Conservation (phyloP, 768 basidiomycete genomes). For the Lactarius quietus region DNA sequence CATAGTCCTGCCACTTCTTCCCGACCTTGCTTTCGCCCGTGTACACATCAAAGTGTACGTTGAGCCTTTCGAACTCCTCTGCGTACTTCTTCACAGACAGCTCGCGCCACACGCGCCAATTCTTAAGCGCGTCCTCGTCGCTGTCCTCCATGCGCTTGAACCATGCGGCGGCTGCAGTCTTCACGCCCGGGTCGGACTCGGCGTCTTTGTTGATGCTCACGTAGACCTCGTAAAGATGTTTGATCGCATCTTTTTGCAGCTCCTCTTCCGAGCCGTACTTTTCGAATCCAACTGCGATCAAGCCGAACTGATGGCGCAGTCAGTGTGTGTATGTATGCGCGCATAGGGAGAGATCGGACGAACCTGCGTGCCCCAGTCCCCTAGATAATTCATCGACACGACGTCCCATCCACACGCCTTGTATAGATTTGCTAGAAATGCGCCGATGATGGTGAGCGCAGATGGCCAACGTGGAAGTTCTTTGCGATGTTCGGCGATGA, state of each 20-base stretch:
- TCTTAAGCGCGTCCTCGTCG: conserved; percentile 73
- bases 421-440: conserved; percentile 88
- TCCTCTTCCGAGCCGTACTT: conserved; percentile 85
- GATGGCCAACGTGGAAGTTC: conserved; percentile 95
- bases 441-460: conserved; percentile 99
- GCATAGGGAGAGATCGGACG: conserved; percentile 25
- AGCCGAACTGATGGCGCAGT: conserved; percentile 54
- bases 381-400: conserved; percentile 88
- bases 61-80: conserved; percentile 83
- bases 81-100: conserved; percentile 87
- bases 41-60: conserved; percentile 90
- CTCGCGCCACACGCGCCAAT: conserved; percentile 93
- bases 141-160: conserved; percentile 97
- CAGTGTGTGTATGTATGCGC: not conserved
- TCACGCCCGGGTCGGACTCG: conserved; percentile 65
- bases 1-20: conserved; percentile 67
- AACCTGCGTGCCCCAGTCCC: conserved; percentile 98
- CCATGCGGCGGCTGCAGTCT: conserved; percentile 73
- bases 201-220: conserved; percentile 91
- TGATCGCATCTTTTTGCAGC: conserved; percentile 85
- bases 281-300: conserved; percentile 89
- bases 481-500: conserved; percentile 98
- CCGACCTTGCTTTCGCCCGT: conserved; percentile 85
- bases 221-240: conserved; percentile 92
- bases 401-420: conserved; percentile 92